Base-by-base conservation (phyloP, 768 basidiomycete species). In the Suillus americanus region DNA sequence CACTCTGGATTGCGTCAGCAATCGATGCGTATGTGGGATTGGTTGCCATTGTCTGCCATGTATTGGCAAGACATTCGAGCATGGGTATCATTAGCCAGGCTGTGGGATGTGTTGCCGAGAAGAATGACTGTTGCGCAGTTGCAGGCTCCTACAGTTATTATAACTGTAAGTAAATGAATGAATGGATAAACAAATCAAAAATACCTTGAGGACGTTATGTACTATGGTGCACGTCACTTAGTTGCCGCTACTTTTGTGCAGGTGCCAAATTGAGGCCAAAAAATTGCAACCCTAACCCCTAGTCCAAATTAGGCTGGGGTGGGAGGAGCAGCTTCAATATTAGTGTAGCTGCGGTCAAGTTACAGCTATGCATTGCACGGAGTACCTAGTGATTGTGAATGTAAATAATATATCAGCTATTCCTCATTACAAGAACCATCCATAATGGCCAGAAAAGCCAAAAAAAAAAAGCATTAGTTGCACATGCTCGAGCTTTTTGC, bases 201-300 rank as follows among this genome's bases (percentile, higher is more conserved):
- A 1, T 46, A 46, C 45, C n/a, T 46, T 46, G 45, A 46, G 45
- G 12, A 70, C 46, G 72, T 70, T 9, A n/a, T 68, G 62, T 5
- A 75, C 71, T 1, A n/a, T n/a, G n/a, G n/a, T n/a, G n/a, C n/a
- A n/a, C n/a, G n/a, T n/a, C n/a, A n/a, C n/a, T n/a, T n/a, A n/a
- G n/a, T n/a, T n/a, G n/a, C n/a, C n/a, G n/a, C n/a, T n/a, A n/a
- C n/a, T n/a, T n/a, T n/a, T n/a, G n/a, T n/a, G n/a, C n/a, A n/a
- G n/a, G n/a, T n/a, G n/a, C n/a, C n/a, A n/a, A n/a, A n/a, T n/a
- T n/a, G n/a, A n/a, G n/a, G n/a, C n/a, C n/a, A n/a, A n/a, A n/a
- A n/a, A n/a, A n/a, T n/a, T n/a, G n/a, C n/a, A n/a, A n/a, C n/a
- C n/a, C n/a, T n/a, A n/a, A n/a, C n/a, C n/a, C n/a, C n/a, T n/a